Percentiles rank a stretch among this genome's conserved stretches.
phyloP scores from a whole-genome alignment of 2,329 filamentous ascomycete species.

The Paraphaeosphaeria minitans region DNA sequence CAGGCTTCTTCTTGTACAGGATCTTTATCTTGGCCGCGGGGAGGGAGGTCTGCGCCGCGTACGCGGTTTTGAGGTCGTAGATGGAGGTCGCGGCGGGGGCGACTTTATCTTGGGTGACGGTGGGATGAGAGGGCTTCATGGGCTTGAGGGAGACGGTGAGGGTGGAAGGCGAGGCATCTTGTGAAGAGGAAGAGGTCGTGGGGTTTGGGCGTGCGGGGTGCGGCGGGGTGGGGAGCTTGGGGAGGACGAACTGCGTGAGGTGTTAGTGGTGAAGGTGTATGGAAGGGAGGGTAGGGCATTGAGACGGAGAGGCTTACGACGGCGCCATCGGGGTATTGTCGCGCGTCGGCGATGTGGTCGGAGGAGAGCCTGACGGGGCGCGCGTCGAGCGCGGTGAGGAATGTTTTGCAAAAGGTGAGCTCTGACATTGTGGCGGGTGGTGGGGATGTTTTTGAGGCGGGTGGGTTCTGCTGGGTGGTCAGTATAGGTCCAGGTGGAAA shows the following conservation, averaged over 20 bases:
- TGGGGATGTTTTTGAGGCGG: not conserved
- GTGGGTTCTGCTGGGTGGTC: not conserved
- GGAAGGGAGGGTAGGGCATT: constrained; percentile 16
- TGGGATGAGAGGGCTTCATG: constrained; percentile 64
- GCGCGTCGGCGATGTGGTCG: constrained; percentile 88
- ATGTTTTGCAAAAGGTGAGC: constrained; percentile 80
- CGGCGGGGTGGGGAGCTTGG: constrained; percentile 64
- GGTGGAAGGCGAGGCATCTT: constrained; percentile 18
- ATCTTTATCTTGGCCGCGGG: constrained; percentile 76
- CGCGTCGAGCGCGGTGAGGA: constrained; percentile 79
- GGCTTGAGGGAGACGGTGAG: constrained; percentile 68
- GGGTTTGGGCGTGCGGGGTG: constrained; percentile 54
- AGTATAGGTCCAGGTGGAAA: no score
- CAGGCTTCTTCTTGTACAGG: constrained; percentile 84
- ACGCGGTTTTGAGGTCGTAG: constrained; percentile 74
- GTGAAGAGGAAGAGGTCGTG: constrained; percentile 54
- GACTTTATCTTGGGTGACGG: constrained; percentile 60
- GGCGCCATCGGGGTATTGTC: constrained; percentile 73
- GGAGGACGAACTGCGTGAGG: constrained; percentile 71
- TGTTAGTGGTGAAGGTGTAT: constrained; percentile 29
- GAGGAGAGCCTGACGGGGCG: constrained; percentile 80
- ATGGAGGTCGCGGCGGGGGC: constrained; percentile 73
- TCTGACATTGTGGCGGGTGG: constrained; percentile 56
- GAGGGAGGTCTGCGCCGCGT: constrained; percentile 67
- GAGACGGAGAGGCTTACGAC: constrained; percentile 64